Evolutionary conservation across 2,329 filamentous ascomycete species (phyloP).

Genomic region (Trichoderma harzianum): DNA sequence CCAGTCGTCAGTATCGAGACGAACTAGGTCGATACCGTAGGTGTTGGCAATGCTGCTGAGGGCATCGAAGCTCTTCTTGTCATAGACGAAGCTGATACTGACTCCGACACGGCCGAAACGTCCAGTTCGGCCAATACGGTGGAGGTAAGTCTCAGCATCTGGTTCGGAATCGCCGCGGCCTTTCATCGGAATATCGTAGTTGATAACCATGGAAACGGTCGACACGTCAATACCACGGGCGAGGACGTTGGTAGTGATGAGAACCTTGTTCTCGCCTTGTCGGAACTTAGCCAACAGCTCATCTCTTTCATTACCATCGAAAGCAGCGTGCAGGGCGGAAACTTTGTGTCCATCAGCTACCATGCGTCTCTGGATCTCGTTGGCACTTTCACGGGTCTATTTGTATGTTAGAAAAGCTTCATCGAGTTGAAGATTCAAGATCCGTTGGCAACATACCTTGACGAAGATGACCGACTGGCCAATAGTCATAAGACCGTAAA

Average conservation of each 20-base stretch:
- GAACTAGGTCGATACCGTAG: conserved; percentile 77
- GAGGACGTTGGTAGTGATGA: conserved; percentile 96
- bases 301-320: conserved; percentile 82
- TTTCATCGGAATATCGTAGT: conserved; percentile 84
- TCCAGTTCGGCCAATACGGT: conserved; percentile 95
- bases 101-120: conserved; percentile 96
- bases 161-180: conserved; percentile 75
- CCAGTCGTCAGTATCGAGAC: conserved; percentile 84
- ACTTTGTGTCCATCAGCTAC: conserved; percentile 85
- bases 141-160: conserved; percentile 93
- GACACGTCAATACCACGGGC: conserved; percentile 91
- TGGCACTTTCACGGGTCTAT: conserved; percentile 80
- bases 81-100: conserved; percentile 90
- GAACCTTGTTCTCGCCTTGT: conserved; percentile 81
- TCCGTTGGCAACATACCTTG: conserved; percentile 52
- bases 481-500: conserved; percentile 95
- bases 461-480: conserved; percentile 98
- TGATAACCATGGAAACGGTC: conserved; percentile 95
- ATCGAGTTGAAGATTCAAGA: background rate
- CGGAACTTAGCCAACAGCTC: conserved; percentile 83
- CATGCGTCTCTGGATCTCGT: conserved; percentile 83
- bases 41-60: conserved; percentile 75
- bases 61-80: conserved; percentile 74
- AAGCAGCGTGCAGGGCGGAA: conserved; percentile 81
- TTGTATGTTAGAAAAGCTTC: conserved; percentile 21